These are phyloP conservation scores for Daldinia sp. DNA, from an alignment of 2,329 filamentous ascomycete species.

Conservation along the genomic window DNA sequence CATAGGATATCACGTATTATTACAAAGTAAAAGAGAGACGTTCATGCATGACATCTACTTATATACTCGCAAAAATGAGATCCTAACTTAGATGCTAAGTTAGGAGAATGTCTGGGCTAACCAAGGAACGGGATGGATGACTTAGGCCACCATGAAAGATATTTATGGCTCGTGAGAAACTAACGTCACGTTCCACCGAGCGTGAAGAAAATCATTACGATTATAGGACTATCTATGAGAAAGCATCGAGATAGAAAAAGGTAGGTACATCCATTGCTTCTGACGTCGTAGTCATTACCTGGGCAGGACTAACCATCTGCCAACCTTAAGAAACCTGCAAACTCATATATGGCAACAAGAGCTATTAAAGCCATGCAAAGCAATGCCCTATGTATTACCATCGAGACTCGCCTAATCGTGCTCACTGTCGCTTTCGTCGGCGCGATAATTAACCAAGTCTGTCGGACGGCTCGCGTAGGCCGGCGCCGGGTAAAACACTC, in stretches of 20 bases:
- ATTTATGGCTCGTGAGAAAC: background rate
- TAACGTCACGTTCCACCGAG: no score
- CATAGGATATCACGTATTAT: no score
- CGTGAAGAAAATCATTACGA: background rate
- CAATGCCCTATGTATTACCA: background rate
- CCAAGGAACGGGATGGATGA: background rate
- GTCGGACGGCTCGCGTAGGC: background rate
- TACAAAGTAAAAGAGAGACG: no score
- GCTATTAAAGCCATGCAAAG: background rate
- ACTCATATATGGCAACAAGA: background rate
- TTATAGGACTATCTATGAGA: background rate
- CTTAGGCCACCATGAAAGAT: background rate
- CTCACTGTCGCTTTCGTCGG: background rate
- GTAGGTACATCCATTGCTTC: background rate
- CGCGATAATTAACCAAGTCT: background rate
- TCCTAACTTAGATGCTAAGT: background rate
- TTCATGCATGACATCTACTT: no score
- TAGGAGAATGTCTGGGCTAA: background rate
- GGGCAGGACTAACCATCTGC: background rate
- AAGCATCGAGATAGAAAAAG: background rate
- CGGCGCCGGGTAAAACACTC: constrained; percentile 19
- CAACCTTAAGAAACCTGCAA: background rate
- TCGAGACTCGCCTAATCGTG: background rate
- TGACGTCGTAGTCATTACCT: background rate
- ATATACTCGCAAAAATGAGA: background rate